Evolutionary conservation across 2,329 filamentous ascomycete species (phyloP).

Genomic region (Hyphodiscus sp.): DNA sequence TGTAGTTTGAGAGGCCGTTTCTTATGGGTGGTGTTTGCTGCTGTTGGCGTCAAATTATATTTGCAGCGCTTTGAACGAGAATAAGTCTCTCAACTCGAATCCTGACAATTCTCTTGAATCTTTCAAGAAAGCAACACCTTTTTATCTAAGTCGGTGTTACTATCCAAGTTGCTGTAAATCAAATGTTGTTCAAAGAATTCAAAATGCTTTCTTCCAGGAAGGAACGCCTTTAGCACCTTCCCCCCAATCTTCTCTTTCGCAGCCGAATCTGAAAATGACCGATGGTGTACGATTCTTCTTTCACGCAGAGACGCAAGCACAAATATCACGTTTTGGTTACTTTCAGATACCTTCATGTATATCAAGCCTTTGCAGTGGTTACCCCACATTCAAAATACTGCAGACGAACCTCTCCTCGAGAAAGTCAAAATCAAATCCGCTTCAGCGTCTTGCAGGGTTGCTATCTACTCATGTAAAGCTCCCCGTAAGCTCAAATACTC

Average conservation of each 20-base stretch:
- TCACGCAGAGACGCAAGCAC: background rate
- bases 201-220: too few relatives aligned
- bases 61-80: background rate
- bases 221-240: too few relatives aligned
- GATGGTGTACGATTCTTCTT: background rate
- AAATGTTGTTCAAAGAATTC: too few relatives aligned
- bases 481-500: background rate
- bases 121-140: background rate
- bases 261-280: too few relatives aligned
- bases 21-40: background rate
- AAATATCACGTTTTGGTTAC: background rate
- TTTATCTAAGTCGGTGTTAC: too few relatives aligned
- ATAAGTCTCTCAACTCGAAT: background rate
- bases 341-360: background rate
- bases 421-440: background rate
- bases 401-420: background rate
- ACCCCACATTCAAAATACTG: background rate
- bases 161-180: too few relatives aligned
- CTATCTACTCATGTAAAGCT: background rate
- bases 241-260: too few relatives aligned
- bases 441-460: background rate
- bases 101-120: background rate
- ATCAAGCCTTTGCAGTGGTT: background rate
- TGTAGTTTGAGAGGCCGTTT: background rate
- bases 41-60: background rate